Base-by-base conservation (phyloP, 768 basidiomycete species). In the Rhizopogon roseolus region DNA sequence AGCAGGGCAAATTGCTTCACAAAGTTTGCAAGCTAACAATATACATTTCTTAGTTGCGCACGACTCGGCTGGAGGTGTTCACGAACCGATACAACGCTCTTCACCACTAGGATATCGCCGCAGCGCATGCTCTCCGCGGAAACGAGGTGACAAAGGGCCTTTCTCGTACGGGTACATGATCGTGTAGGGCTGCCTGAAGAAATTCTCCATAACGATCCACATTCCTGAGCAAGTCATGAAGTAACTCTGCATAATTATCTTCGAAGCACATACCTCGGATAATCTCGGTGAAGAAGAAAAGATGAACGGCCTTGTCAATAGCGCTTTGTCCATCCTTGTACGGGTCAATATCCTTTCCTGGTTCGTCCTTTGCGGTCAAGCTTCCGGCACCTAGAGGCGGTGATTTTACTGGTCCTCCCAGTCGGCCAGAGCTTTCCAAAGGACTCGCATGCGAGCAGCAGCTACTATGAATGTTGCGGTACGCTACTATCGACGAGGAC, bases 201-300 rank as follows among this genome's bases (percentile, higher is more conserved):
- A 87, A 64, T 93, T 85, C 71, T 93, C 91, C 54, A 91, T 53
- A 28, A 98, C 95, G 65, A 99, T 87, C 92, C 95, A 97, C 93
- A 98, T 95, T 64, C 96, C 96, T 98, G 62, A 6, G 49, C 37
- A 34, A 29, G 40, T 45, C 36, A 49, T 59, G 58, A 43, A 65
- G 60, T 25, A 41, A 51, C 46, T 51, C 54, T 44, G 49, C 32
- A 17, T 45, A 48, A 36, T 25, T 22, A 22, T 8, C 14, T 45
- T 25, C 16, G 17, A 43, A 34, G 48, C 37, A 22, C 84, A 54
- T 62, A 93, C 96, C 96, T 80, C 96, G 79, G 66, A 96, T 74
- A 62, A 99, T 97, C 74, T 99, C 97, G 54, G 96, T 98, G 70
- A 99, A 93, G 82, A 99, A 98, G 81, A 98, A 98, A 46, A 97